Conservation (phyloP, 1,284 basidiomycete genomes). For the Puccinia polysora region DNA sequence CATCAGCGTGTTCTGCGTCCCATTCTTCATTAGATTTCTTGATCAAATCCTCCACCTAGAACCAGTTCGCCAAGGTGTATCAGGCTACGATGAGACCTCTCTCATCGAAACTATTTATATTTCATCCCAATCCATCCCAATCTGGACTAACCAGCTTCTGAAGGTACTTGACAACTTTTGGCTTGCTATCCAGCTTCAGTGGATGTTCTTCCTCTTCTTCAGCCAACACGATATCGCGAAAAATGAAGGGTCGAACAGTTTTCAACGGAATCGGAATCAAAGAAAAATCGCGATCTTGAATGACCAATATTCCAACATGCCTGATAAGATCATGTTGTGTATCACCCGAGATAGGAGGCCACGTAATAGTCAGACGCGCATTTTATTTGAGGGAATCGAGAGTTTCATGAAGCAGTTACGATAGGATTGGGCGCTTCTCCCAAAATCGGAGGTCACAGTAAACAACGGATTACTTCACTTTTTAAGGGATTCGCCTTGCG, state of each 20-base stretch:
- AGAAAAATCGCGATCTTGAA: conserved; percentile 80
- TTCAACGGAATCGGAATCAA: conserved; percentile 78
- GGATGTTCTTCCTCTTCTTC: conserved; percentile 65
- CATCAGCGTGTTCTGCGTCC: conserved; percentile 66
- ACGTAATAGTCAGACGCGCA: no score
- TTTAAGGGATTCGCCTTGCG: conserved; percentile 79
- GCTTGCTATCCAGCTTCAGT: conserved; percentile 71
- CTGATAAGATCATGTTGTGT: conserved; percentile 55
- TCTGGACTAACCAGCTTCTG: conserved; percentile 62
- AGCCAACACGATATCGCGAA: conserved; percentile 71
- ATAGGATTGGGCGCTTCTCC: no score
- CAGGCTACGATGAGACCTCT: background rate
- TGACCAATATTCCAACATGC: conserved; percentile 77
- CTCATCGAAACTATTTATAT: no score
- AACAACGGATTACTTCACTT: conserved; percentile 62
- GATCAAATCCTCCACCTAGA: conserved; percentile 73
- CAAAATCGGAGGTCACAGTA: conserved; percentile 31
- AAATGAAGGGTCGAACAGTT: conserved; percentile 90
- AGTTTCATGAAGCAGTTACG: no score
- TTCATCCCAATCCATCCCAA: background rate
- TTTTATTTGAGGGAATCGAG: no score
- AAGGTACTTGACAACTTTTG: conserved; percentile 73
- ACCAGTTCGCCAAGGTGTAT: background rate
- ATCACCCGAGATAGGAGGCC: conserved; percentile 41
- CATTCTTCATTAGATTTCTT: conserved; percentile 69